Percentiles rank a stretch among this genome's conserved stretches.
Evolutionary conservation across 148 eudicot genomes (phyloP).

Genomic region (Rhododendron simsii): DNA sequence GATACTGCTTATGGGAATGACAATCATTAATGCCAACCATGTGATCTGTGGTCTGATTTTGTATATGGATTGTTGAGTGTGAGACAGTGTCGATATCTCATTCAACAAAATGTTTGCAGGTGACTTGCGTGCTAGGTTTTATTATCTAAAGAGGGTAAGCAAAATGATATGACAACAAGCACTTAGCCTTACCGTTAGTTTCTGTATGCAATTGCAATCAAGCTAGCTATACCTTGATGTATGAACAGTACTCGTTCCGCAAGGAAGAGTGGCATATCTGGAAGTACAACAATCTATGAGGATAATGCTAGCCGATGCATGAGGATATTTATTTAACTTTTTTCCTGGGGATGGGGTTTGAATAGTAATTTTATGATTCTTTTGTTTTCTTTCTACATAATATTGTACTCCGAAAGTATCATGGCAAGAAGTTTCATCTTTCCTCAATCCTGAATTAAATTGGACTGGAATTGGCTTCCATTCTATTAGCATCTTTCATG

Average conservation of each 20-base stretch:
- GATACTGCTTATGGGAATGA: neutral
- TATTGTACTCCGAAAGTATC: neutral
- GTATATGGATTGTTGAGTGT: neutral
- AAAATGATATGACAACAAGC: neutral
- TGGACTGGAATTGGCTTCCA: too few species aligned
- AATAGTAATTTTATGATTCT: neutral
- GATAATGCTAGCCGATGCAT: neutral
- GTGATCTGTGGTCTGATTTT: neutral
- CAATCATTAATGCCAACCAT: neutral
- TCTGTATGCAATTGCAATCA: neutral
- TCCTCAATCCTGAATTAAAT: neutral
- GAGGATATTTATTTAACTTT: neutral
- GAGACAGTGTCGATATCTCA: neutral
- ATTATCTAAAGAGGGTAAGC: neutral
- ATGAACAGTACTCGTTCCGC: neutral
- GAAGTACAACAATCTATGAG: neutral
- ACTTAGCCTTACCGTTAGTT: neutral
- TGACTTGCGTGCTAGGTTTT: neutral
- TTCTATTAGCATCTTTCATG: neutral
- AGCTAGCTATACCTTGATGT: neutral
- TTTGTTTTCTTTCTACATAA: neutral
- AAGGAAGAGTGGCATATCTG: neutral
- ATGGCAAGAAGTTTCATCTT: neutral
- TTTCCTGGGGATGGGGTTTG: neutral
- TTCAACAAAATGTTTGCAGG: neutral